Base-by-base conservation (phyloP, 139 green algal species). In the Astrephomene gubernaculifera region DNA sequence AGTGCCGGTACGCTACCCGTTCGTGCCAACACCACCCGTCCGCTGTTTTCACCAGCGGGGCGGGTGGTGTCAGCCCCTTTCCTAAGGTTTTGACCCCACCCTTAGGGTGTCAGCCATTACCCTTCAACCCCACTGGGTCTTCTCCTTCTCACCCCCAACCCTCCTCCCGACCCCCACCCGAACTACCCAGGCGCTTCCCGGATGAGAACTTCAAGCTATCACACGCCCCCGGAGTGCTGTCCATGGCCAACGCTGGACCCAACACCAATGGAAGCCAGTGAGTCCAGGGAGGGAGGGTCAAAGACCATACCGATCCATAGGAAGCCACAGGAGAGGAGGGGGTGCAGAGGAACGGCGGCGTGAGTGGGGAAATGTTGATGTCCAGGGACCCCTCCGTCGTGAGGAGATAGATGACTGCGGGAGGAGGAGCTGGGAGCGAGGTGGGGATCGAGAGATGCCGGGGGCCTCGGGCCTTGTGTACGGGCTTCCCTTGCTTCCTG, bases 231-330 rank as follows among this genome's bases (percentile, higher is more conserved):
- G 95, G 95, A 24, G 74, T 95, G 60, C 89, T 98, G 31, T 94
- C 87, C 76, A 98, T 98, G 96, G 95, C 95, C 45, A 98, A 98
- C 88, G 94, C 95, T 4, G 83, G 94, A 8, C 87, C 90, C 10
- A 89, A 95, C 89, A 93, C 90, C 69, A 92, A 92, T 45, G 87
- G 88, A 53, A 90, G 81, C 53, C 93, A 97, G 87, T 81, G 33
- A 81, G 73, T 69, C 12, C n/a, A 19, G 61, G 21, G 24, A 35
- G n/a, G n/a, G n/a, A n/a, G n/a, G n/a, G n/a, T n/a, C n/a, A n/a
- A n/a, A n/a, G n/a, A n/a, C n/a, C n/a, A n/a, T n/a, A n/a, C n/a
- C n/a, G n/a, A n/a, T n/a, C n/a, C n/a, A n/a, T n/a, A n/a, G n/a
- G n/a, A n/a, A n/a, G n/a, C n/a, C n/a, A n/a, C n/a, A n/a, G n/a